These are phyloP conservation scores for Aureobasidium leucospermi DNA, from an alignment of 2,329 filamentous ascomycete genomes.

Conservation along the genomic window DNA sequence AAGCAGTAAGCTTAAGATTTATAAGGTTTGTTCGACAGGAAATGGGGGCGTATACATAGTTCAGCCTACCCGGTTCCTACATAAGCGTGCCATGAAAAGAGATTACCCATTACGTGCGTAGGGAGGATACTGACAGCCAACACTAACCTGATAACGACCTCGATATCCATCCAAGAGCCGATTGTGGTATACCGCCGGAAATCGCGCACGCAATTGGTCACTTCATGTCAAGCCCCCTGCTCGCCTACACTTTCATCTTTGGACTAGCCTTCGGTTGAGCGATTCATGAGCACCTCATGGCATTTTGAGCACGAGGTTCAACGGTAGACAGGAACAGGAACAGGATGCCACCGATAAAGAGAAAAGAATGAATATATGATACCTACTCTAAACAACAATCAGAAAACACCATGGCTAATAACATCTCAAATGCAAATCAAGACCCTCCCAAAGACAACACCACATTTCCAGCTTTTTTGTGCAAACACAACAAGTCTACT, in stretches of 20 bases:
- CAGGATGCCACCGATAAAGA: background rate
- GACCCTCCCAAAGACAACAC: background rate
- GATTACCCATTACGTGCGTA: background rate
- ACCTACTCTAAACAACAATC: background rate
- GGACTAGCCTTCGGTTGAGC: background rate
- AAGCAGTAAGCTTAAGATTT: background rate
- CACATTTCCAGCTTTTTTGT: background rate
- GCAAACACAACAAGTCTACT: background rate
- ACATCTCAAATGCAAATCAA: constrained; percentile 4
- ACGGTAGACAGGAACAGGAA: background rate
- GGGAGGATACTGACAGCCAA: background rate
- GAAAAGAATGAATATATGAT: constrained; percentile 9
- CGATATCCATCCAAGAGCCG: background rate
- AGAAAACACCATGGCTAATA: constrained; percentile 9
- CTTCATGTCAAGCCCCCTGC: background rate
- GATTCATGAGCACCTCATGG: background rate
- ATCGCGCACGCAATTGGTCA: background rate
- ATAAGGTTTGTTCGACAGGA: background rate
- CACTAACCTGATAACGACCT: background rate
- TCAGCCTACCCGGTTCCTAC: background rate
- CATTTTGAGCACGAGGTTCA: background rate
- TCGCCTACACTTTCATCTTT: background rate
- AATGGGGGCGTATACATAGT: background rate
- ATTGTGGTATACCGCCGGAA: background rate
- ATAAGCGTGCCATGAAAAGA: background rate